Evolutionary conservation across 768 basidiomycete genomes (phyloP).

Genomic region (Saitozyma podzolica): DNA sequence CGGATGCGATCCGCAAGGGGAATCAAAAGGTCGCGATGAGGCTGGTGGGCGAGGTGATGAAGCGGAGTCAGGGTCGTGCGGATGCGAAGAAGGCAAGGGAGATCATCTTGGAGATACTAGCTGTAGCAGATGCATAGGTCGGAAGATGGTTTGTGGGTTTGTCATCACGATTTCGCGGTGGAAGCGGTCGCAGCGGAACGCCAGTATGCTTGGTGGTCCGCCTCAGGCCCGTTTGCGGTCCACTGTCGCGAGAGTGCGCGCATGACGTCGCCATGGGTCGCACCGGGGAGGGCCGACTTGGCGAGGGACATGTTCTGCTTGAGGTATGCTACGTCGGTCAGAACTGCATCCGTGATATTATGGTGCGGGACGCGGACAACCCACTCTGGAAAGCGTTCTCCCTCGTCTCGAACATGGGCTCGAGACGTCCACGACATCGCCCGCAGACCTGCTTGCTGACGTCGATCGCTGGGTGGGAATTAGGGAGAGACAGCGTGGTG

Average conservation of each 20-base stretch:
- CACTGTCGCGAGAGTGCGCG: slow-evolving; percentile 37
- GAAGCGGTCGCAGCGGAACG: background rate
- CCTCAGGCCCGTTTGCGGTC: slow-evolving; percentile 21
- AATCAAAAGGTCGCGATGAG: slow-evolving; percentile 76
- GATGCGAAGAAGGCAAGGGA: slow-evolving; percentile 66
- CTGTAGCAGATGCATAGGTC: background rate
- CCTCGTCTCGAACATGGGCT: slow-evolving; percentile 42
- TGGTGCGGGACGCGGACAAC: background rate
- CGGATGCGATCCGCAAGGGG: slow-evolving; percentile 65
- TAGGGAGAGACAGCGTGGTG: background rate
- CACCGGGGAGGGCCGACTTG: slow-evolving; percentile 37
- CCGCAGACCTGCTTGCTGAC: slow-evolving; percentile 50
- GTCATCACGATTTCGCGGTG: slow-evolving; percentile 1
- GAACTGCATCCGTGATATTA: background rate
- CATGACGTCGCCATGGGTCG: slow-evolving; percentile 49
- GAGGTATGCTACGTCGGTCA: slow-evolving; percentile 27
- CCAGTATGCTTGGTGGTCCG: slow-evolving; percentile 26
- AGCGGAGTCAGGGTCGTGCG: slow-evolving; percentile 71
- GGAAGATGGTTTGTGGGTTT: background rate
- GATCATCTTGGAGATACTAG: slow-evolving; percentile 53
- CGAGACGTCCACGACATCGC: slow-evolving; percentile 42
- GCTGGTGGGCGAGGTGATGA: slow-evolving; percentile 84
- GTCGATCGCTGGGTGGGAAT: slow-evolving; percentile 50
- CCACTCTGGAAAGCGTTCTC: slow-evolving; percentile 48
- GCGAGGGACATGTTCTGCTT: slow-evolving; percentile 43